These are phyloP conservation scores for Immersiella caudata DNA, from an alignment of 495 filamentous ascomycete genomes.

Conservation along the genomic window DNA sequence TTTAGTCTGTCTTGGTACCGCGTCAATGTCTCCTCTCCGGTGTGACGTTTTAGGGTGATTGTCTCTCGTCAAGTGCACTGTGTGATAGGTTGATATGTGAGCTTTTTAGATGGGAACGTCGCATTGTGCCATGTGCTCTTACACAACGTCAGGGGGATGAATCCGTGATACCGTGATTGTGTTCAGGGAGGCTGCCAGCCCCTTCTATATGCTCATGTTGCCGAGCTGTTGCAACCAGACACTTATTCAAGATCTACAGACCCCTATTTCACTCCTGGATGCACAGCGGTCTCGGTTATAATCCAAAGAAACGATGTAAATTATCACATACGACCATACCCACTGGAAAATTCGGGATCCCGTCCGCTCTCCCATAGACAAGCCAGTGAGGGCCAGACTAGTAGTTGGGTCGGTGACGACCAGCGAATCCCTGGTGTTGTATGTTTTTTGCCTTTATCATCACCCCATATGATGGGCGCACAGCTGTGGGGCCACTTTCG, in stretches of 20 bases:
- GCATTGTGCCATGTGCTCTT: neutral
- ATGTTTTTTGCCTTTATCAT: constrained; percentile 12
- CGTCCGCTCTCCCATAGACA: constrained; percentile 56
- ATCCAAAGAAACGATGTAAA: neutral
- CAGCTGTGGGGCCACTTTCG: no score
- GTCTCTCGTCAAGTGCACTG: neutral
- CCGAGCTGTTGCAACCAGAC: no score
- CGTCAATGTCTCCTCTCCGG: neutral
- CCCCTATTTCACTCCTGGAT: no score
- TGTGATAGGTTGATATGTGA: neutral
- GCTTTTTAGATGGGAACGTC: neutral
- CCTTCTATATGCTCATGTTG: neutral
- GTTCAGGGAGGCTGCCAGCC: neutral
- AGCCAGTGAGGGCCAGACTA: constrained; percentile 40
- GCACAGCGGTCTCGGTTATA: no score
- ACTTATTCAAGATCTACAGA: no score
- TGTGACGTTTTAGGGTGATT: neutral
- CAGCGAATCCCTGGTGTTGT: constrained; percentile 33
- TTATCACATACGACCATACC: constrained; percentile 49
- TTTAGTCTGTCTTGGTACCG: neutral
- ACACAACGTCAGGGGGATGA: neutral
- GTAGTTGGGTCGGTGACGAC: constrained; percentile 56
- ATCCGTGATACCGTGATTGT: neutral
- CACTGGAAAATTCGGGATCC: constrained; percentile 51
- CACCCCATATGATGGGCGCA: no score